Evolutionary conservation across 805 yeast species (phyloP).

Genomic region (Candida xyloterini): DNA sequence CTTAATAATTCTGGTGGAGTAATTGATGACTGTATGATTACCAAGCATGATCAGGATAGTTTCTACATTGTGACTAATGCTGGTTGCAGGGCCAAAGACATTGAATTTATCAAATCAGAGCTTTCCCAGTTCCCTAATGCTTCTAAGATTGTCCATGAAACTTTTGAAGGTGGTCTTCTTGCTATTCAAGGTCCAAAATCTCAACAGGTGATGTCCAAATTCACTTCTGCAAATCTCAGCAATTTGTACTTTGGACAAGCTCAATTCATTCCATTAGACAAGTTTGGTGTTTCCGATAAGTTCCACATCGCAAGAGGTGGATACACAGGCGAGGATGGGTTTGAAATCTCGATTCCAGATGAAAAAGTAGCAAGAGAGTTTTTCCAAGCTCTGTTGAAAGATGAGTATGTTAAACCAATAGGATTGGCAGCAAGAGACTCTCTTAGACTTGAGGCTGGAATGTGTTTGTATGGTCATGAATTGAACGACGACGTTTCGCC

Average conservation of each 20-base stretch:
- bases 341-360: slow-evolving; percentile 79
- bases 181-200: slow-evolving; percentile 95
- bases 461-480: slow-evolving; percentile 97
- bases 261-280: slow-evolving; percentile 42
- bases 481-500: slow-evolving; percentile 78
- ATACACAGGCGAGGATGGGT: slow-evolving; percentile 98
- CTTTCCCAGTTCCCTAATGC: slow-evolving; percentile 34
- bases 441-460: slow-evolving; percentile 92
- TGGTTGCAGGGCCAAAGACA: slow-evolving; percentile 84
- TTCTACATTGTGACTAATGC: slow-evolving; percentile 95
- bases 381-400: slow-evolving; percentile 56
- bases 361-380: slow-evolving; percentile 53
- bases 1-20: slow-evolving; percentile 75
- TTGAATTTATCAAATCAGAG: slow-evolving; percentile 57
- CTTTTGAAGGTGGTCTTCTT: slow-evolving; percentile 69
- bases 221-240: slow-evolving; percentile 56
- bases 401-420: slow-evolving; percentile 66
- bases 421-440: slow-evolving; percentile 99
- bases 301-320: slow-evolving; percentile 92
- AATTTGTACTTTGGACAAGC: slow-evolving; percentile 74
- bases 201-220: slow-evolving; percentile 58
- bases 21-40: slow-evolving; percentile 88
- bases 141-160: slow-evolving; percentile 32
- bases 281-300: slow-evolving; percentile 36
- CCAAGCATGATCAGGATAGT: slow-evolving; percentile 69